phyloP scores from a whole-genome alignment of 768 basidiomycete species.

The Pseudohyphozyma bogoriensis region DNA sequence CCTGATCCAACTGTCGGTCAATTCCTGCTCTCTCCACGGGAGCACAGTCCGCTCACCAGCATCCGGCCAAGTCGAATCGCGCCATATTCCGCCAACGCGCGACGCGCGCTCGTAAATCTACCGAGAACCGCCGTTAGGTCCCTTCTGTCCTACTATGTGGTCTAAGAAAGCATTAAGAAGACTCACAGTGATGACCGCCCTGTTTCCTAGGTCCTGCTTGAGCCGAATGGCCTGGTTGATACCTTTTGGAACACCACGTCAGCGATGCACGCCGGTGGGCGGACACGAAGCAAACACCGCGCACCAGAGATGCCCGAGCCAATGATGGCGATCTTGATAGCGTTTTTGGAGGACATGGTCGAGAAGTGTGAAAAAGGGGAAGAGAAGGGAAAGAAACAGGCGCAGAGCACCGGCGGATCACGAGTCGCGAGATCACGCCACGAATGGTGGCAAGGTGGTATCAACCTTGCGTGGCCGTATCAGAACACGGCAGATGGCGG shows the following conservation, averaged over 20 bases:
- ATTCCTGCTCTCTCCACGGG: no score
- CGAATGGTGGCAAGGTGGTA: no score
- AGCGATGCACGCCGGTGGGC: no score
- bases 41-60: conserved; percentile 6
- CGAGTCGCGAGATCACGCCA: no score
- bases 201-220: conserved; percentile 18
- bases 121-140: neutral
- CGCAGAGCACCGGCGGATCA: no score
- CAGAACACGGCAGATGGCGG: no score
- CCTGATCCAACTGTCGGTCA: neutral
- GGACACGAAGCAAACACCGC: neutral
- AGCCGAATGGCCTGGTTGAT: conserved; percentile 28
- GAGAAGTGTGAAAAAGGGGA: neutral
- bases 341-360: neutral
- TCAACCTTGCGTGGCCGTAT: no score
- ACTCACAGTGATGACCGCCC: conserved; percentile 8
- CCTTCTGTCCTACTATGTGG: neutral
- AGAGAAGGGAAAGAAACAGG: no score
- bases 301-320: neutral
- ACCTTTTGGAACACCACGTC: neutral
- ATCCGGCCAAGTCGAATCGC: conserved; percentile 21
- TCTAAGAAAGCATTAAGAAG: neutral
- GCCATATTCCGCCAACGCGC: conserved; percentile 20
- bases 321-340: neutral
- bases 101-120: conserved; percentile 10